These are phyloP conservation scores for Trichocomaceae sp. DNA, from an alignment of 2,329 filamentous ascomycete genomes.

Conservation along the genomic window DNA sequence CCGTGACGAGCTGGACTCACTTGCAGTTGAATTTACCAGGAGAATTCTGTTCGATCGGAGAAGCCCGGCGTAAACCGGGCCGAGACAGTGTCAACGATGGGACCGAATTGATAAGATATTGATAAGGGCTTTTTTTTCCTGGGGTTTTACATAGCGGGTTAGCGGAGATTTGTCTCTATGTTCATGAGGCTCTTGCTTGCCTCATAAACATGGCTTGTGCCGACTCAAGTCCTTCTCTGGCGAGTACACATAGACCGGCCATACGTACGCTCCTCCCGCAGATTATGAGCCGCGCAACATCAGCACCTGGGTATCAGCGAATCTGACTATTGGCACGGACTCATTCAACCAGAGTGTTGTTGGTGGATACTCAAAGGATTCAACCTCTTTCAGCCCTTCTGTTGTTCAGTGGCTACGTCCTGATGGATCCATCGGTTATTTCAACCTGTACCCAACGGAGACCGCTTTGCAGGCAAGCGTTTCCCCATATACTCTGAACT, in stretches of 20 bases:
- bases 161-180: background rate
- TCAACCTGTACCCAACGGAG: constrained; percentile 37
- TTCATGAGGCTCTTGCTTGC: background rate
- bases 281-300: constrained; percentile 54
- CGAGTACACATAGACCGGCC: constrained; percentile 48
- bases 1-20: background rate
- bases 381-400: constrained; percentile 52
- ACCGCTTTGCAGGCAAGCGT: constrained; percentile 38
- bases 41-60: background rate
- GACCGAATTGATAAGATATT: background rate
- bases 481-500: constrained; percentile 37
- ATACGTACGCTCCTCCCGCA: constrained; percentile 53
- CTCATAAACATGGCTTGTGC: constrained; percentile 1
- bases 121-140: background rate
- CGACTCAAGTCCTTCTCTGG: constrained; percentile 44
- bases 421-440: constrained; percentile 19
- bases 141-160: background rate
- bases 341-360: constrained; percentile 51
- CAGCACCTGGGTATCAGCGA: constrained; percentile 51
- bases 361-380: constrained; percentile 49
- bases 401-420: constrained; percentile 53
- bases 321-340: constrained; percentile 55
- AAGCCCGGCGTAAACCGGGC: background rate
- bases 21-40: too few relatives aligned
- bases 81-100: background rate